Percentiles rank a stretch among this genome's conserved stretches.
These are phyloP conservation scores for Cutaneotrichosporon mucoides DNA, from an alignment of 1,284 basidiomycete species.

Conservation along the genomic window DNA sequence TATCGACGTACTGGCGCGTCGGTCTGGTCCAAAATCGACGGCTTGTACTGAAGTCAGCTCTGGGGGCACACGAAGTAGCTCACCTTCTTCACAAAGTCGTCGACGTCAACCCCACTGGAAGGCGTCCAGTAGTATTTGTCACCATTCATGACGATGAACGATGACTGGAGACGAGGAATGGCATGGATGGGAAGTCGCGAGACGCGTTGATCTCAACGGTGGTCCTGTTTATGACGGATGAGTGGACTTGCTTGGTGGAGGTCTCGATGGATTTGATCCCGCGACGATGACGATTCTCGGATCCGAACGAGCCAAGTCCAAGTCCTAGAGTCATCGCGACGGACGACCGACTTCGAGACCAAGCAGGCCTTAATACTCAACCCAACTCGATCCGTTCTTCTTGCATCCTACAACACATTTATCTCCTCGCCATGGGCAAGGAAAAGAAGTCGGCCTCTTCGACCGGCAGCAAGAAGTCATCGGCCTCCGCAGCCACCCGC, in stretches of 20 bases:
- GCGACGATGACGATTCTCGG: background rate
- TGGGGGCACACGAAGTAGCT: background rate
- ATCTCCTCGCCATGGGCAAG: no score
- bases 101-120: conserved; percentile 10
- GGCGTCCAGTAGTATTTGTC: conserved; percentile 23
- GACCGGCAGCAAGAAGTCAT: conserved; percentile 46
- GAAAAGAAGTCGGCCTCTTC: no score
- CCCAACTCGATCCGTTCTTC: no score
- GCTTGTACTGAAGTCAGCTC: conserved; percentile 17
- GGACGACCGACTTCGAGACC: no score
- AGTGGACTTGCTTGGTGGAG: conserved; percentile 14
- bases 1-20: conserved; percentile 18
- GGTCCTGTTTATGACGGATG: background rate
- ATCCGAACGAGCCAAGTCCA: no score
- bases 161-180: no score
- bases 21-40: conserved; percentile 21
- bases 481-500: conserved; percentile 70
- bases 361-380: no score
- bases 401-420: no score
- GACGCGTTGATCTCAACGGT: background rate
- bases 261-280: conserved; percentile 3
- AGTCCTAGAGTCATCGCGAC: no score
- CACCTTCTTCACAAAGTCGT: conserved; percentile 30
- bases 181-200: background rate
- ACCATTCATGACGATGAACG: background rate